phyloP scores from a whole-genome alignment of 441 rosid species.

The Croton setiger region DNA sequence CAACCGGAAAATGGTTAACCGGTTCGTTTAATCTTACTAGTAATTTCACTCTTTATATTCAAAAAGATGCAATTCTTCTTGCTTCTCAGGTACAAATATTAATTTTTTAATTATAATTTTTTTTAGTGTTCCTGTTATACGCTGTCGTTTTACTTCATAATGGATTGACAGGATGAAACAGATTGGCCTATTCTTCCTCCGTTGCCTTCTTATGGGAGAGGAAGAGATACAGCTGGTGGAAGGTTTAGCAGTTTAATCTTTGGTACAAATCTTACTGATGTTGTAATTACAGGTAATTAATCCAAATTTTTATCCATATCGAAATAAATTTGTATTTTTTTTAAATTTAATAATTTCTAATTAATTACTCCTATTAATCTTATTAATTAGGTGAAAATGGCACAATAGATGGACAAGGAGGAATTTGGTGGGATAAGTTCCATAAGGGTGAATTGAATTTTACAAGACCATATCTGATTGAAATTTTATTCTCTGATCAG shows the following conservation, averaged over 20 bases:
- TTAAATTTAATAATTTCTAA: background rate
- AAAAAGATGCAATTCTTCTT: constrained; percentile 55
- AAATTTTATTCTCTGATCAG: constrained; percentile 45
- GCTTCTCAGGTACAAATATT: constrained; percentile 50
- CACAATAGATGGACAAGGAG: constrained; percentile 66
- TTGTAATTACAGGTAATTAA: constrained; percentile 57
- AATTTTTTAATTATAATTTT: background rate
- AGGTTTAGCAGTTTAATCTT: constrained; percentile 56
- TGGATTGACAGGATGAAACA: constrained; percentile 39
- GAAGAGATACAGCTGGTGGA: constrained; percentile 49
- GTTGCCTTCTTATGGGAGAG: constrained; percentile 64
- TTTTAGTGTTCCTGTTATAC: too few species aligned
- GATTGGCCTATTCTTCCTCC: constrained; percentile 48
- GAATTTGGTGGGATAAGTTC: constrained; percentile 61
- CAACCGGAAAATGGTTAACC: constrained; percentile 72
- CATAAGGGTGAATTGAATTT: constrained; percentile 26
- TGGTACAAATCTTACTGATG: constrained; percentile 60
- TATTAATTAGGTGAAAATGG: constrained; percentile 11
- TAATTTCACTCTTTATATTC: constrained; percentile 68
- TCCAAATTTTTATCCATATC: too few species aligned
- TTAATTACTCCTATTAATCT: too few species aligned
- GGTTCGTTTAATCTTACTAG: constrained; percentile 73
- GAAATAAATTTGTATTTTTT: background rate
- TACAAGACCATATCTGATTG: constrained; percentile 69
- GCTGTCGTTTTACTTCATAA: background rate